These are phyloP conservation scores for Coemansia sp. DNA, from an alignment of 192 early-diverging fungal genomes.

Conservation along the genomic window DNA sequence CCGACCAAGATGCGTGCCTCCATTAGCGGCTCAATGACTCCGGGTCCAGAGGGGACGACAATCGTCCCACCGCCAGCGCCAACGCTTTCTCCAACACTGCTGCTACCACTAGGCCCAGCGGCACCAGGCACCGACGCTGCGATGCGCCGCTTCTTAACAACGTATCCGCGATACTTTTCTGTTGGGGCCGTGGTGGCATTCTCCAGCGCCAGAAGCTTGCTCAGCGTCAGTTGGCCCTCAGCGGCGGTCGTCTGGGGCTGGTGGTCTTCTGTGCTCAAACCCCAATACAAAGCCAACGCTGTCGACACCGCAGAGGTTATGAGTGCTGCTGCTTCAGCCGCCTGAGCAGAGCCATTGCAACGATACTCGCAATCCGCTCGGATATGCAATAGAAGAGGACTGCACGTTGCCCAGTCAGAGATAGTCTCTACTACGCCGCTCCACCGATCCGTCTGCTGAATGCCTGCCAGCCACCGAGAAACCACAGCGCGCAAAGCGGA, in stretches of 20 bases:
- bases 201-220: slow-evolving; percentile 23
- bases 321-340: background rate
- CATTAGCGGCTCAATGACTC: slow-evolving; percentile 32
- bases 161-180: slow-evolving; percentile 42
- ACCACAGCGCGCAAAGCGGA: background rate
- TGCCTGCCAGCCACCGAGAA: background rate
- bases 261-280: background rate
- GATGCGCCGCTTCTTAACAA: slow-evolving; percentile 42
- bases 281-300: slow-evolving; percentile 13
- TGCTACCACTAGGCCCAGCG: background rate
- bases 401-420: slow-evolving; percentile 34
- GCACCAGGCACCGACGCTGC: background rate
- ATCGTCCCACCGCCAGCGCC: slow-evolving; percentile 5
- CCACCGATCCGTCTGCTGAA: slow-evolving; percentile 17
- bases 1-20: slow-evolving; percentile 35
- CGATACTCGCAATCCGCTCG: background rate
- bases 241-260: background rate
- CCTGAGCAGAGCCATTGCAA: background rate
- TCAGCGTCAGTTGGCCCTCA: slow-evolving; percentile 16
- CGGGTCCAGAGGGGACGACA: slow-evolving; percentile 25
- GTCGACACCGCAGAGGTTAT: background rate
- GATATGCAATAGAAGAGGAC: slow-evolving; percentile 16
- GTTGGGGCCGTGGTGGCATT: slow-evolving; percentile 16
- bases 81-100: background rate
- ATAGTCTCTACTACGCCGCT: slow-evolving; percentile 24